A percentile compares a stretch with the other conserved stretches of the same genome.
Conservation (phyloP, 106 monocot species). For the Hemerocallis citrina region DNA sequence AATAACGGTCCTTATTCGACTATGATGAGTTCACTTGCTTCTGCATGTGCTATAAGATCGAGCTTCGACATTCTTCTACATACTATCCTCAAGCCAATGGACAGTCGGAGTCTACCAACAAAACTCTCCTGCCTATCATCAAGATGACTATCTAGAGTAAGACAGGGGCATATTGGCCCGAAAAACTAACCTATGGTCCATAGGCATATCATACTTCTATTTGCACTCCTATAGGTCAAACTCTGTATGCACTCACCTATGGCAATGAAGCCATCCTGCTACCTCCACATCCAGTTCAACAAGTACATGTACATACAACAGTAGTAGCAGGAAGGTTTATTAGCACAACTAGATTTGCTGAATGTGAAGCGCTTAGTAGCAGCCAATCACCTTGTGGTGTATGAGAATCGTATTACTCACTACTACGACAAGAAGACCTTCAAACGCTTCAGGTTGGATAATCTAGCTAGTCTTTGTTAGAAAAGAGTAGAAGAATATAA, state of each 20-base stretch:
- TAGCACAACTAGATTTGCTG: neutral
- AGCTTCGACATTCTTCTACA: no score
- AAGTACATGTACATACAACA: neutral
- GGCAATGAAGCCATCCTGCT: no score
- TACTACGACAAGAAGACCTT: no score
- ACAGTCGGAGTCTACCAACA: neutral
- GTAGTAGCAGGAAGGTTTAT: neutral
- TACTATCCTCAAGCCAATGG: neutral
- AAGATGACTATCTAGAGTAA: no score
- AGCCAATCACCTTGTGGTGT: no score
- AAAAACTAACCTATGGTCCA: neutral
- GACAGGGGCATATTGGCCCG: no score
- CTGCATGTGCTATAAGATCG: neutral
- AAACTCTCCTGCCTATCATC: neutral
- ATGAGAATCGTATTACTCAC: no score
- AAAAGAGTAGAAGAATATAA: no score
- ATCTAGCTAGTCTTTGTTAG: no score
- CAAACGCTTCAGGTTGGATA: no score
- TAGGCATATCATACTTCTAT: neutral
- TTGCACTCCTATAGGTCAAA: neutral
- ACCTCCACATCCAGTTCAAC: neutral
- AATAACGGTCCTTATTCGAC: neutral
- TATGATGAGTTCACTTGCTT: neutral
- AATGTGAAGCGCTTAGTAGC: no score
- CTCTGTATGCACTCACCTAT: no score